A percentile compares a stretch with the other conserved stretches of the same genome.
These are phyloP conservation scores for Plectranthus barbatus DNA, from an alignment of 257 asterid species.

Conservation along the genomic window DNA sequence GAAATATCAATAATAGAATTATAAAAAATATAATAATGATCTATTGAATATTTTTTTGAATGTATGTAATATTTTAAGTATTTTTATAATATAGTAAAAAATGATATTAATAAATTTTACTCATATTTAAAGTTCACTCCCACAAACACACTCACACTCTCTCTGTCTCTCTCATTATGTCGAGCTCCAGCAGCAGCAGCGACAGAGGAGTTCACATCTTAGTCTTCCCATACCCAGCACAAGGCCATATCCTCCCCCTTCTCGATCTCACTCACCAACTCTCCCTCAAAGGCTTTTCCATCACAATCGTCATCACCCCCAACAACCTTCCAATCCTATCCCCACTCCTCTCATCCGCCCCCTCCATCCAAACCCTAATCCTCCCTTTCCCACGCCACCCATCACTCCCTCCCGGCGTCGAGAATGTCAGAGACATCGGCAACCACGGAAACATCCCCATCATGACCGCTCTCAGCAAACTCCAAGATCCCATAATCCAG, in stretches of 20 bases:
- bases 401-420: conserved; percentile 53
- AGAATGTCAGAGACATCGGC: conserved; percentile 60
- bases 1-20: too few species aligned
- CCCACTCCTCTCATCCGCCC: conserved; percentile 45
- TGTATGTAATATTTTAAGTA: too few species aligned
- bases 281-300: conserved; percentile 33
- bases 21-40: too few species aligned
- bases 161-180: conserved; percentile 14
- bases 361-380: conserved; percentile 41
- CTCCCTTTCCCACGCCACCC: conserved; percentile 63
- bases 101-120: too few species aligned
- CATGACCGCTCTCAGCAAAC: conserved; percentile 35
- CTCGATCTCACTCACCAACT: conserved; percentile 62
- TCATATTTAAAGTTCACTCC: too few species aligned
- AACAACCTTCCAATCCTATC: conserved; percentile 41
- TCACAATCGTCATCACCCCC: conserved; percentile 58
- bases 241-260: conserved; percentile 70
- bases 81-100: too few species aligned
- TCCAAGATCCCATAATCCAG: conserved; percentile 34
- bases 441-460: conserved; percentile 45
- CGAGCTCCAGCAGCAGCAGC: conserved; percentile 20
- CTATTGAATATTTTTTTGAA: too few species aligned
- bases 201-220: conserved; percentile 36
- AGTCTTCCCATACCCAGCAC: conserved; percentile 78
- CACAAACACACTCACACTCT: neutral